Conservation (phyloP, 805 yeast genomes). For the Saturnispora zaruensis region DNA sequence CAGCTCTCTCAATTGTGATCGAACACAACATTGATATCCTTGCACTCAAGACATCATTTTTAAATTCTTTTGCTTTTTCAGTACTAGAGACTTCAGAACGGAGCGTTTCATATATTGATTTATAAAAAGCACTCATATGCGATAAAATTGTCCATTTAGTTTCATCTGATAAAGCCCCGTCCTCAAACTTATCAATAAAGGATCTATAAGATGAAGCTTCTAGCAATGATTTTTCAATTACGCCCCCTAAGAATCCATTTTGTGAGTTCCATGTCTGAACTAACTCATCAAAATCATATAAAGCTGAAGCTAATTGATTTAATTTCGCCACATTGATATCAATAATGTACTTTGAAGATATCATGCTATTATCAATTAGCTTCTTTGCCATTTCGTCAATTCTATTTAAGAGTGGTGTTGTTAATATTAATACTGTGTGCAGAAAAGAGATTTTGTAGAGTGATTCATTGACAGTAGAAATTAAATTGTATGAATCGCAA, state of each 20-base stretch:
- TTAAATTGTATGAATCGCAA: constrained; percentile 21
- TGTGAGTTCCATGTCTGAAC: constrained; percentile 29
- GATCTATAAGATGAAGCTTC: constrained; percentile 39
- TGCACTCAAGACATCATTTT: constrained; percentile 19
- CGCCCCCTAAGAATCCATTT: constrained; percentile 18
- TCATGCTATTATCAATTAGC: neutral
- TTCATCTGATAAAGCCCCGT: constrained; percentile 12
- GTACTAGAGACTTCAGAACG: constrained; percentile 18
- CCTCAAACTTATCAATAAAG: constrained; percentile 30
- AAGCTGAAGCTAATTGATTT: constrained; percentile 25
- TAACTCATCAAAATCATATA: constrained; percentile 23
- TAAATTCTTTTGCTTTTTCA: constrained; percentile 10
- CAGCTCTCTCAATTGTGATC: constrained; percentile 42
- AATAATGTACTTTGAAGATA: constrained; percentile 14
- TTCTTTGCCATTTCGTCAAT: constrained; percentile 15
- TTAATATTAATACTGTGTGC: neutral
- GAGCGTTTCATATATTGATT: constrained; percentile 32
- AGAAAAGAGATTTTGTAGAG: constrained; percentile 10
- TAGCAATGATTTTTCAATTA: constrained; percentile 32
- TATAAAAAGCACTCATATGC: constrained; percentile 31
- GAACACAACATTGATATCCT: constrained; percentile 31
- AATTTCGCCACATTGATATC: constrained; percentile 30
- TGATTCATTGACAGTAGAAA: constrained; percentile 23
- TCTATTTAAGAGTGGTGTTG: constrained; percentile 7
- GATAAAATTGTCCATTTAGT: constrained; percentile 35